Conservation (phyloP, 306 rosid species). For the Ceratonia siliqua region DNA sequence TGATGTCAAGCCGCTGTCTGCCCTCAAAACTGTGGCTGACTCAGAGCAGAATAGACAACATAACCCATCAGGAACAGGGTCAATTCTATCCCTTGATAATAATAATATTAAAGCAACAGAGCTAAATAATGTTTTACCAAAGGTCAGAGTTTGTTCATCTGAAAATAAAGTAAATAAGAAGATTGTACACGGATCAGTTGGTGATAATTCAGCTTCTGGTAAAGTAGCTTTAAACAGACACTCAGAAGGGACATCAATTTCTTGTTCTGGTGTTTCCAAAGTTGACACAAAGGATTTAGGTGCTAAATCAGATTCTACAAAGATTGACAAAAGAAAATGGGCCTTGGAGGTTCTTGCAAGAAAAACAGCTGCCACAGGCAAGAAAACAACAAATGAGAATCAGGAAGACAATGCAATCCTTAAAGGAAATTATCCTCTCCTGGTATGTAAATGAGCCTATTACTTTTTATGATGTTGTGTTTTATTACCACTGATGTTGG, state of each 20-base stretch:
- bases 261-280: conserved; percentile 54
- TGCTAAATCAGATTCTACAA: conserved; percentile 50
- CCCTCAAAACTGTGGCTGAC: conserved; percentile 52
- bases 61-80: conserved; percentile 39
- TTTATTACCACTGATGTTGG: conserved; percentile 29
- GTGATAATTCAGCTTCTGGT: conserved; percentile 44
- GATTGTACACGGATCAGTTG: conserved; percentile 40
- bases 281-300: conserved; percentile 43
- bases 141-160: conserved; percentile 41
- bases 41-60: conserved; percentile 57
- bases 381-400: conserved; percentile 46
- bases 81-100: conserved; percentile 41
- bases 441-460: conserved; percentile 59
- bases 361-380: conserved; percentile 63
- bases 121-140: conserved; percentile 44
- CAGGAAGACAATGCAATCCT: conserved; percentile 59
- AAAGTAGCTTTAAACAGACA: conserved; percentile 45
- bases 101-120: conserved; percentile 41
- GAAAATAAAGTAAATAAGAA: conserved; percentile 49
- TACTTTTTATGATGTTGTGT: conserved; percentile 21
- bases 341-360: conserved; percentile 91
- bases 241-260: conserved; percentile 43
- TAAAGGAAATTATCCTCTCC: conserved; percentile 83
- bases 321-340: conserved; percentile 90
- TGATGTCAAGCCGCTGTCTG: conserved; percentile 76